Percentiles rank a stretch among this genome's conserved stretches.
phyloP scores from a whole-genome alignment of 441 rosid species.

The Breynia disticha region DNA sequence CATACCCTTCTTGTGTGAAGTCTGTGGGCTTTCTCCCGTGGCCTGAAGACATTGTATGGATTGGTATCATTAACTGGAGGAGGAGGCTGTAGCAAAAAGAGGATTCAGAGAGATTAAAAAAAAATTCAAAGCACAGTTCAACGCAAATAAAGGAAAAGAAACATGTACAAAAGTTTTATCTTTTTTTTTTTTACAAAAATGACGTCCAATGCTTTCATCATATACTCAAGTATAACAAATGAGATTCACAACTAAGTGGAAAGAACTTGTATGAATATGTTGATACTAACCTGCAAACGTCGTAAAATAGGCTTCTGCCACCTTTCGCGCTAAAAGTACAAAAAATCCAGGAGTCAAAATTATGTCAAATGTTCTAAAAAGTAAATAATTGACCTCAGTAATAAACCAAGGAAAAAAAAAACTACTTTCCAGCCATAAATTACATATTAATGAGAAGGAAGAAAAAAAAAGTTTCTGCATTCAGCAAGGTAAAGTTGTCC shows the following conservation, averaged over 20 bases:
- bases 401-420: not conserved
- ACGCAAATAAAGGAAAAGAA: not conserved
- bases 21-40: slow-evolving; percentile 90
- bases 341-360: not conserved
- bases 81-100: slow-evolving; percentile 60
- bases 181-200: too few relatives aligned
- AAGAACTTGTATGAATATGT: not conserved
- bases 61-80: slow-evolving; percentile 94
- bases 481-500: too few relatives aligned
- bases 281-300: slow-evolving; percentile 71
- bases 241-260: not conserved
- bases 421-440: not conserved
- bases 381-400: not conserved
- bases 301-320: slow-evolving; percentile 97
- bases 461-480: too few relatives aligned
- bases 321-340: slow-evolving; percentile 62
- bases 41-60: slow-evolving; percentile 95
- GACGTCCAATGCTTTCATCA: not conserved
- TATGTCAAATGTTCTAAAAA: not conserved
- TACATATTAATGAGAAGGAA: not conserved
- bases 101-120: slow-evolving; percentile 1
- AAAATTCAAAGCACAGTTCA: too few relatives aligned
- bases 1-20: slow-evolving; percentile 91
- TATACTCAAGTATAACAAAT: too few relatives aligned
- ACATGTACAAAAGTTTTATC: too few relatives aligned